Evolutionary conservation across 129 eudicot species (phyloP), one percentile per base, ranked within the genome.

Genomic region (Heracleum sosnowskyi): DNA sequence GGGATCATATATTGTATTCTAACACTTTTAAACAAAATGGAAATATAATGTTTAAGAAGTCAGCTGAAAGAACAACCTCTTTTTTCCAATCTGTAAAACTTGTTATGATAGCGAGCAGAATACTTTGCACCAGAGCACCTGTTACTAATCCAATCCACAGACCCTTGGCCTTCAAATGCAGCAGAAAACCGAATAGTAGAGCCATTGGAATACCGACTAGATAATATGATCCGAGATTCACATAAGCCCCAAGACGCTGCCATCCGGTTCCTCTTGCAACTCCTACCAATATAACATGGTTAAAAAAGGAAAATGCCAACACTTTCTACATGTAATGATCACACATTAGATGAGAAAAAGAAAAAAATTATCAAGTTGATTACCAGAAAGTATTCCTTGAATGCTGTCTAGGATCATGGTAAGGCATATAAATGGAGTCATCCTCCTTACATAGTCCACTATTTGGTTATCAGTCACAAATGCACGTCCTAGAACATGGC

Each of bases 241-340:
- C 55, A 41, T 79, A 87, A 0, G 90, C 90, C 13, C 88, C 90
- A 1, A 82, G 34, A 37, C 57, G 80, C 80, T 87, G 90, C 86
- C 88, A 73, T 7, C 76, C 76, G 22, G 53, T n/a, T 66, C 88
- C 88, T 82, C 90, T 84, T 4, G 80, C 86, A 70, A 84, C 82
- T 24, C 90, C 90, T 87, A 77, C 5, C 11, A 37, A 73, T 12
- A 15, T 10, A 51, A 18, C 10, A 53, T 22, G 63, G 11, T 64
- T 29, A 11, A 29, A 35, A 69, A 35, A 69, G 37, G 11, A 69
- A 29, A 7, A 69, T 29, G 22, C 39, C 17, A 46, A 46, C 0
- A 16, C 45, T 0, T 15, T 46, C 16, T 46, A 46, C 53, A 22
- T 53, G 63, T 20, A 22, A 20, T 53, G 63, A 53, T 12, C 5